These are phyloP conservation scores for Eleusine coracana DNA, from an alignment of 176 grass and related monocot genomes.

Conservation along the genomic window DNA sequence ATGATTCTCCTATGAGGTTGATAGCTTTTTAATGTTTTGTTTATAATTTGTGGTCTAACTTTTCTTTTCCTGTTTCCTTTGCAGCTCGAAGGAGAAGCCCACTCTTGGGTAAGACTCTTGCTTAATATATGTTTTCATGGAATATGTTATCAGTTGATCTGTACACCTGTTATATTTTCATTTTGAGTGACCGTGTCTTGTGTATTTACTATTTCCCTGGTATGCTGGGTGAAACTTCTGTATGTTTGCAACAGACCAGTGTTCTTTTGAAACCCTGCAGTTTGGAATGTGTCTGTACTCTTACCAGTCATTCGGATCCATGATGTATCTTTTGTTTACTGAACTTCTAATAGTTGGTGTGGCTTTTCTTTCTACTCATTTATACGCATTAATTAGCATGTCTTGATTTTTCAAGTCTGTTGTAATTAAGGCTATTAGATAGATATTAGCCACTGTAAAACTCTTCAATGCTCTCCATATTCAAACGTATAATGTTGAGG, in stretches of 20 bases:
- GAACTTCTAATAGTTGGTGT: background rate
- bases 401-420: background rate
- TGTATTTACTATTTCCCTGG: background rate
- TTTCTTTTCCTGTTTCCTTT: conserved; percentile 33
- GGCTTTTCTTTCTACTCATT: background rate
- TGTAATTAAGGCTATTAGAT: background rate
- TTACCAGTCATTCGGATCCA: background rate
- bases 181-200: background rate
- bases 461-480: background rate
- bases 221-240: background rate
- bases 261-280: background rate
- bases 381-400: background rate
- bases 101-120: conserved; percentile 81
- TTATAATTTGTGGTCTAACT: conserved; percentile 31
- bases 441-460: background rate
- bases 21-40: background rate
- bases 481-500: background rate
- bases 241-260: background rate
- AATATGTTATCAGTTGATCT: background rate
- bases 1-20: background rate
- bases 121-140: background rate
- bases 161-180: background rate
- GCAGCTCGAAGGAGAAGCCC: conserved; percentile 99
- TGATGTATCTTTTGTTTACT: background rate
- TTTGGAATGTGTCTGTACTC: background rate